phyloP scores from a whole-genome alignment of 371 early-diverging fungal species.

The Gilbertella persicaria region DNA sequence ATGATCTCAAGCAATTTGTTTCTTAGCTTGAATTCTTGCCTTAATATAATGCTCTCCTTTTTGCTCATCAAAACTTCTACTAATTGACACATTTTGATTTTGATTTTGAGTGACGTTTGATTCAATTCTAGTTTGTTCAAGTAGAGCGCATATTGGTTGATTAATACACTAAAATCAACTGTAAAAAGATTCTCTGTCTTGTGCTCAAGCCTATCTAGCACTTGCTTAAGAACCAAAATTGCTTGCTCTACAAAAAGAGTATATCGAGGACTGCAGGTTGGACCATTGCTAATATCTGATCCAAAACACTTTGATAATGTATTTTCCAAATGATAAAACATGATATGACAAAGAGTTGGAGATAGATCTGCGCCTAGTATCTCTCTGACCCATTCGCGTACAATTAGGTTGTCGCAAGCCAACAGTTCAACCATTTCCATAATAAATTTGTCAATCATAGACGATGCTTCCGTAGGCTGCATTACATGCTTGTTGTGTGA shows the following conservation, averaged over 20 bases:
- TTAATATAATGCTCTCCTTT: conserved; percentile 70
- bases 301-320: conserved; percentile 72
- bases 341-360: conserved; percentile 72
- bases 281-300: conserved; percentile 61
- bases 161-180: conserved; percentile 76
- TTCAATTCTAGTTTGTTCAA: conserved; percentile 66
- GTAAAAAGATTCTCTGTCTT: conserved; percentile 62
- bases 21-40: conserved; percentile 81
- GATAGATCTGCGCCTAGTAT: conserved; percentile 82
- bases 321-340: conserved; percentile 72
- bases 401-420: conserved; percentile 75
- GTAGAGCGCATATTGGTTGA: conserved; percentile 76
- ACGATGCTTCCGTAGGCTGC: conserved; percentile 29
- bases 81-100: conserved; percentile 81
- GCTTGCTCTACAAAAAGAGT: conserved; percentile 87
- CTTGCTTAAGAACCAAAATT: conserved; percentile 77
- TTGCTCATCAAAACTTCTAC: conserved; percentile 77
- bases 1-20: conserved; percentile 77
- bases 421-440: conserved; percentile 81
- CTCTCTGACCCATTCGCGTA: conserved; percentile 85
- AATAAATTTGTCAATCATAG: conserved; percentile 75
- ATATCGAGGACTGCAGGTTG: conserved; percentile 69
- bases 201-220: conserved; percentile 72
- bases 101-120: conserved; percentile 64
- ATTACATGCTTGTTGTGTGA: conserved; percentile 10